These are phyloP conservation scores for Globisporangium nodosum DNA, from an alignment of 352 stramenopile genomes.

Conservation along the genomic window DNA sequence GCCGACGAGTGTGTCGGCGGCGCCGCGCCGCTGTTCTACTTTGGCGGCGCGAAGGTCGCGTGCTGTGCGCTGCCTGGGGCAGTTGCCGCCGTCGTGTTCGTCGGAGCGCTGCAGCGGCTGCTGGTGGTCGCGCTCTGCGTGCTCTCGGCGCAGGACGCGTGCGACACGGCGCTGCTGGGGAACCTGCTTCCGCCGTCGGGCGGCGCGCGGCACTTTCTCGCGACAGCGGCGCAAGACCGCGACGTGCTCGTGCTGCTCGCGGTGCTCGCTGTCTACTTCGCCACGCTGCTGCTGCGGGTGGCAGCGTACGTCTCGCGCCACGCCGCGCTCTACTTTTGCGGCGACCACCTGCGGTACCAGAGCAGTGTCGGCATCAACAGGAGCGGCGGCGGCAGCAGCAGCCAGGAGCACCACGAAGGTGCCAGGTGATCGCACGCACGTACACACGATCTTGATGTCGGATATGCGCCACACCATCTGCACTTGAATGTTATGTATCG, in stretches of 20 bases:
- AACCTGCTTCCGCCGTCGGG: no score
- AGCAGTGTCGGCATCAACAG: no score
- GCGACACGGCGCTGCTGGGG: slow-evolving; percentile 1
- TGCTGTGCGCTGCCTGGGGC: slow-evolving; percentile 37
- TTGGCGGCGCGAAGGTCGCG: slow-evolving; percentile 43
- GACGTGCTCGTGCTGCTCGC: slow-evolving; percentile 40
- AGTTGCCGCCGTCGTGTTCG: slow-evolving; percentile 34
- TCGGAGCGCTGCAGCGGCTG: slow-evolving; percentile 41
- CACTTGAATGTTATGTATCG: no score
- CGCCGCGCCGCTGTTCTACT: slow-evolving; percentile 41
- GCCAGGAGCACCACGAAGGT: no score
- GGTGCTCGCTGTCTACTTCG: slow-evolving; percentile 40
- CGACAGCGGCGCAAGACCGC: slow-evolving; percentile 17
- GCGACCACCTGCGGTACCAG: slow-evolving; percentile 51
- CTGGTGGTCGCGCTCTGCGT: slow-evolving; percentile 15
- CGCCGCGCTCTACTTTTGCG: slow-evolving; percentile 69
- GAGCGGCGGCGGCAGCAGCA: no score
- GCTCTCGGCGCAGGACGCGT: slow-evolving; percentile 4
- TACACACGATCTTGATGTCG: no score
- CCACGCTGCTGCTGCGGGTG: slow-evolving; percentile 43
- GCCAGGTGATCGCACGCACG: no score
- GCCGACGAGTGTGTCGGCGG: no score
- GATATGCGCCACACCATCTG: no score
- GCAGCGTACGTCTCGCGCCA: slow-evolving; percentile 53
- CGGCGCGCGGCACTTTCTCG: slow-evolving; percentile 5